phyloP scores from a whole-genome alignment of 371 early-diverging fungal species.

The Mucor velutinosus region DNA sequence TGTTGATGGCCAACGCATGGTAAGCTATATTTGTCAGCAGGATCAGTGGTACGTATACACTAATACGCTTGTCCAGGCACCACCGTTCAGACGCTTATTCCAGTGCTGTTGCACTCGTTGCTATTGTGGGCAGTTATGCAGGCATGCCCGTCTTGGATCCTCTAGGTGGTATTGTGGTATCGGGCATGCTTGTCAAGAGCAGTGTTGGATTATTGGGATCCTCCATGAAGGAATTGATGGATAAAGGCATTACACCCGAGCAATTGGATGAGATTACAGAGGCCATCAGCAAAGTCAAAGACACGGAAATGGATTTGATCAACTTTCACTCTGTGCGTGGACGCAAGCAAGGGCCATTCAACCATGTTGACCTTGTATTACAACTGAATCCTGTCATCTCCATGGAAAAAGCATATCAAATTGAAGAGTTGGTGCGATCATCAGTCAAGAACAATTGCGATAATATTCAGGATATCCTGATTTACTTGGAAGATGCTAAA shows the following conservation, averaged over 20 bases:
- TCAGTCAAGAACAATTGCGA: constrained; percentile 32
- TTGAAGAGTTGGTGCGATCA: constrained; percentile 34
- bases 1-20: constrained; percentile 76
- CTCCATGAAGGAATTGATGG: constrained; percentile 52
- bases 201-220: constrained; percentile 49
- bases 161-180: constrained; percentile 65
- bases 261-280: constrained; percentile 31
- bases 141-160: constrained; percentile 71
- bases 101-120: constrained; percentile 63
- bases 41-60: not conserved
- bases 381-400: constrained; percentile 36
- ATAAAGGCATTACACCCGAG: constrained; percentile 33
- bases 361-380: constrained; percentile 45
- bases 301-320: constrained; percentile 33
- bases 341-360: constrained; percentile 48
- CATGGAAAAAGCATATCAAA: constrained; percentile 32
- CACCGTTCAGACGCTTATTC: constrained; percentile 74
- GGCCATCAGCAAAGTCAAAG: constrained; percentile 33
- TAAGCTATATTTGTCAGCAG: constrained; percentile 9
- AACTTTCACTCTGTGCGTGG: constrained; percentile 51
- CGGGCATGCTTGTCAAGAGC: constrained; percentile 62
- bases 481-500: constrained; percentile 31
- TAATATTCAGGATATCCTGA: constrained; percentile 40
- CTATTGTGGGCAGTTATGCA: constrained; percentile 63
- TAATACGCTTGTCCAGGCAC: constrained; percentile 42